Percentiles rank a stretch among this genome's conserved stretches.
Evolutionary conservation across 73 alveolate species (phyloP).

Genomic region (Urostyla sp.): DNA sequence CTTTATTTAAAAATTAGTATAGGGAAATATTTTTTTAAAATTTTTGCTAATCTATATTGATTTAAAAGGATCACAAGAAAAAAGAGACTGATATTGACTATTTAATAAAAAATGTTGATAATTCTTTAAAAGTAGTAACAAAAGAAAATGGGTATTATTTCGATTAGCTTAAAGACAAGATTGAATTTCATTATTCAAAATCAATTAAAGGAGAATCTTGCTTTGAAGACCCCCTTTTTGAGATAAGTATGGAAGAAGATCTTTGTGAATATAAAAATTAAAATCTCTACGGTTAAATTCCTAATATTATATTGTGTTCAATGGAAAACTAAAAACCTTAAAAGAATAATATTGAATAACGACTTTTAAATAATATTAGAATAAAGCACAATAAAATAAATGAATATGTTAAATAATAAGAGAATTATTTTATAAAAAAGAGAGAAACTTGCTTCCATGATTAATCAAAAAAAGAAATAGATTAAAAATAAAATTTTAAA

Average conservation of each 20-base stretch:
- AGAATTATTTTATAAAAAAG: slow-evolving; percentile 10
- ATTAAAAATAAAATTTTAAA: neutral
- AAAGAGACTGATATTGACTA: neutral
- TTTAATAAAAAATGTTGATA: neutral
- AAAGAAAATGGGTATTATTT: slow-evolving; percentile 4
- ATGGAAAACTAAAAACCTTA: neutral
- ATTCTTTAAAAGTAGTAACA: neutral
- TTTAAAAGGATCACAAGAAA: neutral
- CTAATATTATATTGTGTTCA: neutral
- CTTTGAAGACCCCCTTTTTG: neutral
- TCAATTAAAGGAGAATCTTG: slow-evolving; percentile 11
- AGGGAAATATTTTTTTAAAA: too few species aligned
- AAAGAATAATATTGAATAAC: neutral
- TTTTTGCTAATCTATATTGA: neutral
- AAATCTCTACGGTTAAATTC: neutral
- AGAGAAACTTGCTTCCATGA: neutral
- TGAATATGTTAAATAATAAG: slow-evolving; percentile 21
- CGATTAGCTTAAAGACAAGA: neutral
- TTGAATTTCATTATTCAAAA: neutral
- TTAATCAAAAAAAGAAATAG: neutral
- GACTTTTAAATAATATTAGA: slow-evolving; percentile 11
- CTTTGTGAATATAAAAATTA: neutral
- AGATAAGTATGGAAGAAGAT: neutral
- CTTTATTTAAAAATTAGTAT: too few species aligned
- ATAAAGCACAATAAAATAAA: neutral